Evolutionary conservation across 352 stramenopile species (phyloP).

Genomic region (Phytophthora litchii): DNA sequence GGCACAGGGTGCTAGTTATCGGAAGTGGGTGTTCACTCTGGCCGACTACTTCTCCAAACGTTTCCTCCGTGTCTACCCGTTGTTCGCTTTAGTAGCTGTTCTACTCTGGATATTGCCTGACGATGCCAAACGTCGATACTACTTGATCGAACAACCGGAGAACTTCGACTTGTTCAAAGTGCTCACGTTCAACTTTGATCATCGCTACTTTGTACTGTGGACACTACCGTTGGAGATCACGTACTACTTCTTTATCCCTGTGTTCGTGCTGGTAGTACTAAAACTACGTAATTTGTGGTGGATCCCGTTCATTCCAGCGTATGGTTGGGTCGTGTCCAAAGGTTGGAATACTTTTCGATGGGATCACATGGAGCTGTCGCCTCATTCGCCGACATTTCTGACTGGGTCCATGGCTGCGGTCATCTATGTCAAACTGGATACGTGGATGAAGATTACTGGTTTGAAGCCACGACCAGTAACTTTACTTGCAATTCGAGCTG

Average conservation of each 20-base stretch:
- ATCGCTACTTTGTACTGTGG: slow-evolving; percentile 52
- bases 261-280: slow-evolving; percentile 31
- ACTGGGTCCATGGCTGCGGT: slow-evolving; percentile 33
- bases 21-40: slow-evolving; percentile 31
- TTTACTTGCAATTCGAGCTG: slow-evolving; percentile 7
- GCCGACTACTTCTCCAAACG: slow-evolving; percentile 35
- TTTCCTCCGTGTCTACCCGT: slow-evolving; percentile 60
- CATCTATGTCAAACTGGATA: slow-evolving; percentile 31
- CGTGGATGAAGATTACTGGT: slow-evolving; percentile 7
- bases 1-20: slow-evolving; percentile 16
- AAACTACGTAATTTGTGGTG: slow-evolving; percentile 27
- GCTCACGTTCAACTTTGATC: slow-evolving; percentile 39
- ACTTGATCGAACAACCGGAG: slow-evolving; percentile 24
- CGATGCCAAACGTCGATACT: slow-evolving; percentile 29
- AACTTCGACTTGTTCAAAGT: slow-evolving; percentile 44
- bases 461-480: slow-evolving; percentile 16
- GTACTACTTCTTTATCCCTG: slow-evolving; percentile 50
- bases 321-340: slow-evolving; percentile 28
- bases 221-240: slow-evolving; percentile 30
- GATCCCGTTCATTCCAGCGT: slow-evolving; percentile 28
- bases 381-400: slow-evolving; percentile 36
- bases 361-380: slow-evolving; percentile 24
- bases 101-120: slow-evolving; percentile 36
- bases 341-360: slow-evolving; percentile 23
- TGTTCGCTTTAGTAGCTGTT: slow-evolving; percentile 41